Base-by-base conservation (phyloP, 495 filamentous ascomycete species). In the Niebla homalea region DNA sequence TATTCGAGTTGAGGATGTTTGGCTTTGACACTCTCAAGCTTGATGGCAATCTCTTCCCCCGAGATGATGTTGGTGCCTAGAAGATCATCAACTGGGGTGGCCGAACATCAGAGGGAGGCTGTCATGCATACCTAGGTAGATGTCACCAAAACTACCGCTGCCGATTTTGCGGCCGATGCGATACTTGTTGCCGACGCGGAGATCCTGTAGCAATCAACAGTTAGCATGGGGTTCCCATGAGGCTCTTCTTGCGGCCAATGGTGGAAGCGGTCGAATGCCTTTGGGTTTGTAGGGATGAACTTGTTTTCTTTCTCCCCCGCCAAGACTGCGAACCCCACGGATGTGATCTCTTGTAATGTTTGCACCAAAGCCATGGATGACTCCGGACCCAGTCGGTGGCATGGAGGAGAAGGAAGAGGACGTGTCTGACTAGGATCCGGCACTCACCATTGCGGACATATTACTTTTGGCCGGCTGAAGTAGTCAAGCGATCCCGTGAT, bases 1-100 rank as follows among this genome's bases (percentile, higher is more conserved):
- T 99, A 99, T 71, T 99, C 93, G 40, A 99, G 85, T 66, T 99
- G 93, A 36, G 92, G 93, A 68, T 99, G 93, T 75, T 99, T 99
- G 59, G 93, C 93, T 76, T 99, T 99, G 67, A 97, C 93, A 53
- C 87, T 94, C 71, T 99, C 93, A 43, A 99, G 86, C 73, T 99
- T 99, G 72, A 99, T 99, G 65, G 93, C 93, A 60, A 99, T 99
- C 70, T 99, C 93, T 63, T 99, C 93, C 37, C 93, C 93, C 15
- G 93, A 99, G 68, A 99, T 99, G 70, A 99, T 99, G 76, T 99
- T 99, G 65, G 93, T 99, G 55, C 92, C 83, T 87, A 41, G 29
- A 36, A 1, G 23, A 23, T 26, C 14, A 51, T 67, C 51, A 66
- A 56, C 20, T 10, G 43, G 2, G 4, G 11, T 14, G 47, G 57